Evolutionary conservation across 768 basidiomycete genomes (phyloP), one percentile per base, ranked within the genome.

Genomic region (Scleroderma citrinum): DNA sequence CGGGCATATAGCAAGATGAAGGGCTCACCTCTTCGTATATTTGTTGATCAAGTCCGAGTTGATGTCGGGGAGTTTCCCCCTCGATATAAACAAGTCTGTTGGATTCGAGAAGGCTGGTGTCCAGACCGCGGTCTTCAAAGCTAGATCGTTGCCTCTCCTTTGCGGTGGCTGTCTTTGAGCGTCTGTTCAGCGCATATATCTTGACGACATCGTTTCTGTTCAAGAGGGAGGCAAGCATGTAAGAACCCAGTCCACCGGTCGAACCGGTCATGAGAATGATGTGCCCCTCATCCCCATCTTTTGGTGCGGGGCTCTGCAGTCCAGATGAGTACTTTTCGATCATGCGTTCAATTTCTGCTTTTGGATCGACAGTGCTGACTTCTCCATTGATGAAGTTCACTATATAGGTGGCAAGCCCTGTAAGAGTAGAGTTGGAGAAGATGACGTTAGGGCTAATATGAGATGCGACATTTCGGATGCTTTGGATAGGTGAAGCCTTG

Each of bases 341-440:
- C 68, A 72, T 69, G 2, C 49, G 48, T 51, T 73, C 66, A 30
- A 76, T 64, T 34, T 52, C 53, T 3, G 35, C 40, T 29, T 50
- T 47, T 5, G 26, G 24, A 7, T 21, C 16, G 21, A 47, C 7
- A 16, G 44, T 29, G 37, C 11, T 5, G 3, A 37, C 45, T 13
- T 48, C 19, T 3, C 34, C 23, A 1, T 19, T 42, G 16, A 56
- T 29, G 26, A 44, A 7, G 24, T 46, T 40, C 11, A 55, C 44
- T 40, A 68, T 56, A 47, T 64, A 64, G 2, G 51, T 52, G 5
- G 72, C 66, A 23, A 74, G 59, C 0, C 32, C 56, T 24, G 58
- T 44, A 41, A 73, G 56, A 0, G 66, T 60, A 1, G 76, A 76
- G 48, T 73, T 65, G 31, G 70, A 59, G 51, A 76, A 81, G 21